phyloP scores from a whole-genome alignment of 768 basidiomycete species.

The Hericium coralloides region DNA sequence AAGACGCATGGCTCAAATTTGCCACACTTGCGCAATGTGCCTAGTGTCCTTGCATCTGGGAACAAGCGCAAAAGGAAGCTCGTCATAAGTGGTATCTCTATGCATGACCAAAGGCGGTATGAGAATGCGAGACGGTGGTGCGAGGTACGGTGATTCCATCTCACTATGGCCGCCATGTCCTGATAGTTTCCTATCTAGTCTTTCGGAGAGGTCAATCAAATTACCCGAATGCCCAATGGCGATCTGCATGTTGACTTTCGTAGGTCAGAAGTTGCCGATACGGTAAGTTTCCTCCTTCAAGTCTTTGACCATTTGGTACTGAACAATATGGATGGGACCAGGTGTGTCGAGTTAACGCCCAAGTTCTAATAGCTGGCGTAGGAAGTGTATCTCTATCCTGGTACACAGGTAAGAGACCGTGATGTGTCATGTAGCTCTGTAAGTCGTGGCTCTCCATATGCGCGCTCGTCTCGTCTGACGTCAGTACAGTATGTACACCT shows the following conservation, averaged over 20 bases:
- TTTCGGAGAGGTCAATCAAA: constrained; percentile 70
- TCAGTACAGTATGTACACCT: background rate
- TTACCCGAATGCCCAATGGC: constrained; percentile 65
- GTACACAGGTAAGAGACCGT: constrained; percentile 45
- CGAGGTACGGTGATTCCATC: constrained; percentile 36
- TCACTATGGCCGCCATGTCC: constrained; percentile 3
- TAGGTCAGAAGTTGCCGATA: constrained; percentile 71
- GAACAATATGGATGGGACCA: constrained; percentile 18
- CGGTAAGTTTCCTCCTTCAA: constrained; percentile 34
- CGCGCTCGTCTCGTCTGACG: too few species aligned
- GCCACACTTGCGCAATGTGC: constrained; percentile 13
- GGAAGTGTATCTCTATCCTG: constrained; percentile 76
- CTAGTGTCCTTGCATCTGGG: constrained; percentile 23
- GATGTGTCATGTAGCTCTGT: constrained; percentile 6
- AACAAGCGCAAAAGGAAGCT: constrained; percentile 51
- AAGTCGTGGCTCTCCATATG: background rate
- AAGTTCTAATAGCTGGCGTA: constrained; percentile 63
- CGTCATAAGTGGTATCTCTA: constrained; percentile 59
- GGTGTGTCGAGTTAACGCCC: constrained; percentile 75
- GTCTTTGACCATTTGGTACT: background rate
- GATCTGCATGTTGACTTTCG: constrained; percentile 74
- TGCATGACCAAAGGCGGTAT: constrained; percentile 50
- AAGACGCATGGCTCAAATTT: constrained; percentile 12
- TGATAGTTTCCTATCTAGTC: constrained; percentile 6
- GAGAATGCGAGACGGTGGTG: constrained; percentile 71